Evolutionary conservation across 306 rosid genomes (phyloP), one percentile per base, ranked within the genome.

Genomic region (Notholithocarpus densiflorus): DNA sequence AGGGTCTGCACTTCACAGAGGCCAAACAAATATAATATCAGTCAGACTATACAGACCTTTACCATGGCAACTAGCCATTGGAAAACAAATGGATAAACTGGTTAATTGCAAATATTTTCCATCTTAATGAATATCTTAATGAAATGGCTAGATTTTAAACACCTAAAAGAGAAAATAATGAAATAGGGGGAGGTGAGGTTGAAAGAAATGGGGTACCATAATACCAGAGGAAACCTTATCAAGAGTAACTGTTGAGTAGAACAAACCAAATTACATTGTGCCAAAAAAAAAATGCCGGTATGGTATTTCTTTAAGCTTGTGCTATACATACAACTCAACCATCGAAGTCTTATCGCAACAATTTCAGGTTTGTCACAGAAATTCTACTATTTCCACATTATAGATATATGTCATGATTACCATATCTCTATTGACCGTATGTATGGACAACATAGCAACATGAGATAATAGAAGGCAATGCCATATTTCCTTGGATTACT

Each of bases 1-100:
- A 73, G 89, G 91, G 61, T 78, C 98, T 92, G 90, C 83, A 86
- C 40, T 82, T 84, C 71, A 75, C 71, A 64, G 45, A 55, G 29
- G 23, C 45, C 77, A 57, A 74, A 26, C 61, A 78, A 72, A 60
- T 48, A 68, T 56, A 52, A 34, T 34, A 68, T 37, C 40, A 11
- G 51, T 68, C 72, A 68, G 72, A 14, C 11, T 19, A 37, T 68
- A 37, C 4, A 34, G 53, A 34, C 52, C 72, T 34, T 68, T 68
- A 68, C 48, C 72, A 68, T 68, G 52, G 20, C 11, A 32, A 68
- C 3, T 19, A 68, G 51, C 18, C 52, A 18, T 18, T 34, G 45
- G 52, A 68, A 34, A 68, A 19, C 6, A 68, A 68, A 17, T 34
- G 8, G 40, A 68, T 68, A 27, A 64, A 31, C 23, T 19, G 11